Base-by-base conservation (phyloP, 345 rosid species). In the Hibiscus trionum region DNA sequence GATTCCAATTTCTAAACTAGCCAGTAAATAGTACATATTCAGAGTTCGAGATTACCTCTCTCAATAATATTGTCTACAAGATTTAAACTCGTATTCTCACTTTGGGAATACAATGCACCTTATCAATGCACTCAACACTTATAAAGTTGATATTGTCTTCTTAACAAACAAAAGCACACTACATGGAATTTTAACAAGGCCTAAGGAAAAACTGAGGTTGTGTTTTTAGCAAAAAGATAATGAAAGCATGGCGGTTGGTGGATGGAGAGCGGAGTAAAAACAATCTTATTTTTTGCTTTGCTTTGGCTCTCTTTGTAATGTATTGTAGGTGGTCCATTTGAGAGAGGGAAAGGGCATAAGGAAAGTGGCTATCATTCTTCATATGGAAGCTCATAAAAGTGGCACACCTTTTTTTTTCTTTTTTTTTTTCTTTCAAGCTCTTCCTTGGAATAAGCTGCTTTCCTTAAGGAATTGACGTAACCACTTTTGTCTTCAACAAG, bases 401-500 rank as follows among this genome's bases (percentile, higher is more conserved):
- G 31, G 39, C 42, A 21, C 37, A 77, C 80, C 81, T 83, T 66
- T 69, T 59, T 77, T 35, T 35, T 29, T 29, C 31, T 29, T 29
- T 21, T 21, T 21, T 21, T 21, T 1, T 84, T 82, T 82, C 55
- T 72, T 75, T 73, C 31, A 73, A 67, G 72, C 68, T 52, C 64
- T 67, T 26, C 62, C 19, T 19, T 77, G 75, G 62, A 84, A 86
- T 83, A 75, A 44, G 71, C 76, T 70, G 80, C 87, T 85, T 85
- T 85, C 64, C 52, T 73, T 80, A 74, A 77, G 72, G 80, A 83
- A 80, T 66, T 75, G 82, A 72, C 64, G 77, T 58, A 69, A 76
- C 66, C 80, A 74, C 87, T 87, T 87, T 87, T 85, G 88, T 85
- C 87, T 74, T 70, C 67, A 52, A 72, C 79, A 87, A 87, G 88